Evolutionary conservation across 2,329 filamentous ascomycete species (phyloP).

Genomic region (Monilinia vaccinii-corymbosi): DNA sequence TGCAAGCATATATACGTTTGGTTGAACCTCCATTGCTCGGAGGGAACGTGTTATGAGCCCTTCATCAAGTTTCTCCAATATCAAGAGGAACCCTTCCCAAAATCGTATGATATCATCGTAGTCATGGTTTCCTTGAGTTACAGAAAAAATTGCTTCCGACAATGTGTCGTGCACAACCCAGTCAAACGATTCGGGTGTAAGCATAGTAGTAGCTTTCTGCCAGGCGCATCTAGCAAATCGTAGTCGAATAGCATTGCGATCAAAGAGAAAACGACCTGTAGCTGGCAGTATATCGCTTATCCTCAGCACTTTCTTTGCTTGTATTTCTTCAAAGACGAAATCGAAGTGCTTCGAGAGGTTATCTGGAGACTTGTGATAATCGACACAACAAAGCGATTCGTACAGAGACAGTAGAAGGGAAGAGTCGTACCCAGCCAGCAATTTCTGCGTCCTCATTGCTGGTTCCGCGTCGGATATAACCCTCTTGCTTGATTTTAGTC

Average conservation of each 20-base stretch:
- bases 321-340: slow-evolving; percentile 71
- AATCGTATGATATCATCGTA: slow-evolving; percentile 54
- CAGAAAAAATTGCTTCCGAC: slow-evolving; percentile 53
- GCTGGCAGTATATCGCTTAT: slow-evolving; percentile 69
- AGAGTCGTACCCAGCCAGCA: slow-evolving; percentile 34
- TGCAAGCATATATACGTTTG: slow-evolving; percentile 55
- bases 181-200: slow-evolving; percentile 70
- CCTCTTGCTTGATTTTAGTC: slow-evolving; percentile 46
- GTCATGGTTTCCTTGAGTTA: slow-evolving; percentile 44
- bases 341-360: slow-evolving; percentile 48
- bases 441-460: slow-evolving; percentile 21
- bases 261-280: slow-evolving; percentile 78
- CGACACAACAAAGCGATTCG: slow-evolving; percentile 76
- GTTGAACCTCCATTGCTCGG: slow-evolving; percentile 69
- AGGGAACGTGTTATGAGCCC: slow-evolving; percentile 70
- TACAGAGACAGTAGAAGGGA: slow-evolving; percentile 72
- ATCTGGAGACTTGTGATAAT: slow-evolving; percentile 51
- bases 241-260: slow-evolving; percentile 52
- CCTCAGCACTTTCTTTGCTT: slow-evolving; percentile 69
- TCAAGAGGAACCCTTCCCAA: slow-evolving; percentile 68
- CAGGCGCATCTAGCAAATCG: slow-evolving; percentile 61
- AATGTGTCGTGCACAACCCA: slow-evolving; percentile 76
- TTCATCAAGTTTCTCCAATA: slow-evolving; percentile 65
- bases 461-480: slow-evolving; percentile 35
- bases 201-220: slow-evolving; percentile 46